phyloP scores from a whole-genome alignment of 768 basidiomycete genomes.

The Amanita rimosa region DNA sequence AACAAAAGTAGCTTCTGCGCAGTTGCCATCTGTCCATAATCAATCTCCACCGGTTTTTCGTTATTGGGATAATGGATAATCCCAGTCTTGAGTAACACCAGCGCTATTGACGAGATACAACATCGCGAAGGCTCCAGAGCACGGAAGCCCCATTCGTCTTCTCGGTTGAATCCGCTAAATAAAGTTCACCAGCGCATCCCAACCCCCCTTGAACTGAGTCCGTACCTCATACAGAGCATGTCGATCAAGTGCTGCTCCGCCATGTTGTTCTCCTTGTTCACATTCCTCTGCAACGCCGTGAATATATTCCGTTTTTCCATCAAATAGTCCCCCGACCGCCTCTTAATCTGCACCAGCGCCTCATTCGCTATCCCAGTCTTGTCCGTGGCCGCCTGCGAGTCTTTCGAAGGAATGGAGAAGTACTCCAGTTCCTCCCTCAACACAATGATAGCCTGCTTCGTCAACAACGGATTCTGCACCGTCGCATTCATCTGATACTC shows the following conservation, averaged over 20 bases:
- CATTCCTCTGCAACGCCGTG: slow-evolving; percentile 95
- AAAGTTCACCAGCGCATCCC: not conserved
- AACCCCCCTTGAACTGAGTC: not conserved
- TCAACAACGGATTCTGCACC: slow-evolving; percentile 83
- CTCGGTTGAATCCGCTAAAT: slow-evolving; percentile 84
- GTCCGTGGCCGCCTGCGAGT: slow-evolving; percentile 52
- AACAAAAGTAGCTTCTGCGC: slow-evolving; percentile 95
- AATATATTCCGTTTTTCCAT: slow-evolving; percentile 90
- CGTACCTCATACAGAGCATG: slow-evolving; percentile 98
- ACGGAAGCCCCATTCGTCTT: slow-evolving; percentile 98
- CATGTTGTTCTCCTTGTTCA: slow-evolving; percentile 97
- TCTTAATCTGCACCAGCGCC: slow-evolving; percentile 69
- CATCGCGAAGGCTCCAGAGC: slow-evolving; percentile 93
- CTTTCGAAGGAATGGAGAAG: slow-evolving; percentile 85
- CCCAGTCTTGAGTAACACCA: slow-evolving; percentile 95
- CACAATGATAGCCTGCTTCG: slow-evolving; percentile 97
- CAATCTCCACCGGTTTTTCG: slow-evolving; percentile 69
- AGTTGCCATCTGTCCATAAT: slow-evolving; percentile 90
- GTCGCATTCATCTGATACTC: slow-evolving; percentile 40
- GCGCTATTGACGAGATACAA: slow-evolving; percentile 96
- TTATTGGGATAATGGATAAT: slow-evolving; percentile 68
- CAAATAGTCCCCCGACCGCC: slow-evolving; percentile 76
- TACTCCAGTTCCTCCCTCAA: slow-evolving; percentile 97
- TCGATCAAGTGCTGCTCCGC: slow-evolving; percentile 99
- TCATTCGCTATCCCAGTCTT: slow-evolving; percentile 73